Percentiles rank a stretch among this genome's conserved stretches.
These are phyloP conservation scores for Ogataea nakhonphanomensis DNA, from an alignment of 805 yeast genomes.

Conservation along the genomic window DNA sequence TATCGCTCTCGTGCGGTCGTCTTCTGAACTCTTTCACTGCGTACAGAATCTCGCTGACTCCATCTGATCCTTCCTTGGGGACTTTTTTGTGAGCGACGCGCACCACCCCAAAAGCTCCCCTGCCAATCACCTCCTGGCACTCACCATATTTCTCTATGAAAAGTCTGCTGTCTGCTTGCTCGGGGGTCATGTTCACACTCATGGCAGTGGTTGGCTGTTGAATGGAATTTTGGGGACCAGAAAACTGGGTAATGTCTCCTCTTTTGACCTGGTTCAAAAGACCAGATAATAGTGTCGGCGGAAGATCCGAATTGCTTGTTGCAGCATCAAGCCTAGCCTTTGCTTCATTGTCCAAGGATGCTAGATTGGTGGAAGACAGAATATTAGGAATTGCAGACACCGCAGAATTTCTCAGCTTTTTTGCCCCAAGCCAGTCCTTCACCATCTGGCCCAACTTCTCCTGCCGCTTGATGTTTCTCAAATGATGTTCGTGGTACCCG, in stretches of 20 bases:
- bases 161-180: slow-evolving; percentile 41
- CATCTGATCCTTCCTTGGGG: slow-evolving; percentile 18
- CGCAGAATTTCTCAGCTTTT: slow-evolving; percentile 66
- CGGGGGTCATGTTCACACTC: slow-evolving; percentile 18
- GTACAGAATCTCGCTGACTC: slow-evolving; percentile 47
- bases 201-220: slow-evolving; percentile 26
- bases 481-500: slow-evolving; percentile 77
- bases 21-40: slow-evolving; percentile 87
- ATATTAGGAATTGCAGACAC: slow-evolving; percentile 71
- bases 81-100: slow-evolving; percentile 75
- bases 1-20: slow-evolving; percentile 56
- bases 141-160: slow-evolving; percentile 88
- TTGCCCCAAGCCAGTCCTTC: slow-evolving; percentile 72
- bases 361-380: slow-evolving; percentile 35
- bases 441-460: slow-evolving; percentile 73
- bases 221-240: slow-evolving; percentile 16
- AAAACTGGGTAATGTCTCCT: slow-evolving; percentile 32
- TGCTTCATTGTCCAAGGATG: slow-evolving; percentile 28
- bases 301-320: slow-evolving; percentile 29
- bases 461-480: slow-evolving; percentile 72
- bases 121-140: slow-evolving; percentile 92
- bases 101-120: slow-evolving; percentile 93
- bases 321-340: slow-evolving; percentile 26
- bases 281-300: slow-evolving; percentile 71
- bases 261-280: slow-evolving; percentile 54